Evolutionary conservation across 2,329 filamentous ascomycete genomes (phyloP).

Genomic region (Cladosporium oxysporum): DNA sequence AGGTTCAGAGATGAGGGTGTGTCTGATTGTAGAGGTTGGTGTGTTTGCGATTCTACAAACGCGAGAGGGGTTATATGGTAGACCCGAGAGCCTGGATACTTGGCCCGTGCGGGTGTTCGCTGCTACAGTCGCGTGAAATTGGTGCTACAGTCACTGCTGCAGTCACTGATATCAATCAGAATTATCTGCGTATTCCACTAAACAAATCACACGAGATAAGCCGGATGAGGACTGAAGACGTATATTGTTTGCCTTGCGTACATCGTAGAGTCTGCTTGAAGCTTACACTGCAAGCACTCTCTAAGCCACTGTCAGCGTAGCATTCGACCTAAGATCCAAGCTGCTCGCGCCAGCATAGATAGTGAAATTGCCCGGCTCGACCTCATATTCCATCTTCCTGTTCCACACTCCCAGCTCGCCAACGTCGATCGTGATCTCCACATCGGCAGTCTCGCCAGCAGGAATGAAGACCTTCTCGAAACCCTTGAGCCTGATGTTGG

Average conservation of each 20-base stretch:
- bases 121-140: not conserved
- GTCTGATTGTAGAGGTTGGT: not conserved
- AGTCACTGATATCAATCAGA: no score
- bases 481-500: slow-evolving; percentile 69
- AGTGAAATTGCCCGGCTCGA: slow-evolving; percentile 69
- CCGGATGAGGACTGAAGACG: not conserved
- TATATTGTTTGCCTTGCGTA: not conserved
- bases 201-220: no score
- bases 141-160: not conserved
- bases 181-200: no score
- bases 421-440: slow-evolving; percentile 57
- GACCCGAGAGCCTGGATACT: not conserved
- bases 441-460: slow-evolving; percentile 63
- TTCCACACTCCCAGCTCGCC: slow-evolving; percentile 59
- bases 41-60: not conserved
- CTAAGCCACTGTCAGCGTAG: slow-evolving; percentile 40
- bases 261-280: not conserved
- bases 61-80: not conserved
- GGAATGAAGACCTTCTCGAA: slow-evolving; percentile 66
- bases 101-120: not conserved
- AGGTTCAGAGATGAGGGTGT: not conserved
- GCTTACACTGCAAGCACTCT: not conserved
- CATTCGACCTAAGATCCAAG: slow-evolving; percentile 56
- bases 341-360: slow-evolving; percentile 63
- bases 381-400: slow-evolving; percentile 67